phyloP scores from a whole-genome alignment of 2,329 filamentous ascomycete genomes.

The Colletotrichum agaves region DNA sequence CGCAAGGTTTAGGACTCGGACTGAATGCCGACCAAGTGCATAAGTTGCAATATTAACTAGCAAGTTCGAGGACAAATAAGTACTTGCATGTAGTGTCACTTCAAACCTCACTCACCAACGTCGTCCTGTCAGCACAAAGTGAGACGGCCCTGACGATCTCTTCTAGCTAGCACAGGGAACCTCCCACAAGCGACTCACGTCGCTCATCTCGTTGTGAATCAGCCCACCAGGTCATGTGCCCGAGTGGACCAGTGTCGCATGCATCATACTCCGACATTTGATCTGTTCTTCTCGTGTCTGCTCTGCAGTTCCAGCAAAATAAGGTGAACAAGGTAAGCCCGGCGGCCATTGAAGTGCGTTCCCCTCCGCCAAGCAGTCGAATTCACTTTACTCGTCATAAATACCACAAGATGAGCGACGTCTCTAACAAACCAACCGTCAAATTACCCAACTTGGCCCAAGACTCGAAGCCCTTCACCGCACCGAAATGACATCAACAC shows the following conservation, averaged over 20 bases:
- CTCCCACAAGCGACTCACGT: slow-evolving; percentile 3
- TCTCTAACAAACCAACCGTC: not conserved
- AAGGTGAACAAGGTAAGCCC: slow-evolving; percentile 5
- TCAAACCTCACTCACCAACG: too few relatives aligned
- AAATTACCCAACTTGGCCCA: not conserved
- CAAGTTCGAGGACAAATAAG: too few relatives aligned
- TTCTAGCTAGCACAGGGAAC: not conserved
- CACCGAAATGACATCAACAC: slow-evolving; percentile 30
- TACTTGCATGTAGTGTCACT: too few relatives aligned
- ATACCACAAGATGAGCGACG: not conserved
- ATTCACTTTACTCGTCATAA: not conserved
- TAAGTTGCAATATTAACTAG: too few relatives aligned
- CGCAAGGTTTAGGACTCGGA: too few relatives aligned
- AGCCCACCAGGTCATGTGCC: slow-evolving; percentile 19
- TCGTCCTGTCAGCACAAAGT: not conserved
- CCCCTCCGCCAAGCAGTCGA: slow-evolving; percentile 20
- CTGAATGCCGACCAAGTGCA: too few relatives aligned
- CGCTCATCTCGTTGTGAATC: slow-evolving; percentile 24
- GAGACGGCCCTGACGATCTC: slow-evolving; percentile 3
- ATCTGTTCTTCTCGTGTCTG: slow-evolving; percentile 32
- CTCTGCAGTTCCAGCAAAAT: slow-evolving; percentile 1
- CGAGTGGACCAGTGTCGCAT: slow-evolving; percentile 24
- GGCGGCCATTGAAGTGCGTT: slow-evolving; percentile 3
- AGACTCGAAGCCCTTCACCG: slow-evolving; percentile 6
- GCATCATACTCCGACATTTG: not conserved